Base-by-base conservation (phyloP, 306 rosid species). In the Casuarina equisetifolia region DNA sequence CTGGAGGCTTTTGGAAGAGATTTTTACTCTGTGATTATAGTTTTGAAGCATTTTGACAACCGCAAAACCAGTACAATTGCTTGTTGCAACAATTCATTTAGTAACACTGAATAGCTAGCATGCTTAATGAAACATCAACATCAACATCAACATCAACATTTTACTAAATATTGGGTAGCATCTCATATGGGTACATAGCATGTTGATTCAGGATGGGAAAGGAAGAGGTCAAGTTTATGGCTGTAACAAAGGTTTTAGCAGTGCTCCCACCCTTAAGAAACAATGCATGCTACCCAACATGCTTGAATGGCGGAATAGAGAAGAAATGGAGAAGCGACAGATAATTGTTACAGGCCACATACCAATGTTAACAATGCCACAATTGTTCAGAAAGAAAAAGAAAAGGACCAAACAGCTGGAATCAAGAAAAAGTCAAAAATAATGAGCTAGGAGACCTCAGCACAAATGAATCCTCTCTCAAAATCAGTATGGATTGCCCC, bases 401-500 rank as follows among this genome's bases (percentile, higher is more conserved):
- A 69, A 25, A 43, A 81, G 62, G 42, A 13, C 52, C 54, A 63
- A 58, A 35, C 2, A 71, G 9, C 62, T 43, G 46, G 79, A 25
- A 79, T 64, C 54, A 39, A 4, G 57, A 52, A 0, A 76, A 25
- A 57, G 71, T 11, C 19, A 58, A 72, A 63, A 62, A 70, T 68
- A 36, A 78, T 58, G 76, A 77, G 79, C 79, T 62, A 72, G 81
- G 51, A 74, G 79, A 96, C 98, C 98, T 92, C 98, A 58, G 99
- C 99, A 87, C 99, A 96, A 75, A 96, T 96, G 84, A 96, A 96
- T 66, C 99, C 98, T 79, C 71, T 96, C 80, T 96, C 98, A 72
- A 96, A 92, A 90, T 96, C 99, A 77, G 99, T 75, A 85, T 96
- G 99, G 85, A 96, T 92, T 80, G 98, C 11, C 81, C 99, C 99